Evolutionary conservation across 257 asterid genomes (phyloP), one percentile per base, ranked within the genome.

Genomic region (Plectranthus barbatus): DNA sequence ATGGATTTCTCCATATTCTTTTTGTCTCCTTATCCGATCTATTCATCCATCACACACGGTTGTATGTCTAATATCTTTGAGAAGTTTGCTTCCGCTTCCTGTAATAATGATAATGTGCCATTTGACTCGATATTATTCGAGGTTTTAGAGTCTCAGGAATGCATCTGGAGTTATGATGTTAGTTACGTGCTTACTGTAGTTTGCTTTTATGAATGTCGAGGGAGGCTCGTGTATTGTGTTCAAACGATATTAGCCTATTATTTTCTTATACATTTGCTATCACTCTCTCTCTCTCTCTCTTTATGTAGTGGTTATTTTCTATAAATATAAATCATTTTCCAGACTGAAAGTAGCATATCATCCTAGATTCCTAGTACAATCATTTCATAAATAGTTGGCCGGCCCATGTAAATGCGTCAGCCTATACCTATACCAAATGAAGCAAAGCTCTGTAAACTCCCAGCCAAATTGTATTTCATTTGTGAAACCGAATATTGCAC

Each of bases 61-160:
- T 65, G 76, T 66, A 49, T 70, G 63, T 70, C 63, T 75, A 65
- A 40, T 64, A 46, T 59, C 67, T 51, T 69, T 14, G 55, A 36
- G 50, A 50, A 57, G 60, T 9, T 52, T 41, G 41, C 17, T 24
- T 19, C 45, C 6, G 21, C n/a, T n/a, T n/a, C n/a, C n/a, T n/a
- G n/a, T n/a, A n/a, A n/a, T n/a, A n/a, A n/a, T n/a, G n/a, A 50
- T 53, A 51, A 69, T 60, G 52, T 56, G 60, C 41, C 44, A 1
- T 41, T 20, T 60, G 61, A 64, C 52, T 47, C 5, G n/a, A n/a
- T n/a, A n/a, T n/a, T n/a, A n/a, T n/a, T n/a, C n/a, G n/a, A n/a
- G 66, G 18, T 66, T 26, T 50, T 61, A 51, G 47, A 13, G 7
- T 12, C 15, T 46, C 55, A 67, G 53, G 37, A 15, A 21, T 39